phyloP scores from a whole-genome alignment of 768 basidiomycete species.

The Tephrocybe sp. region DNA sequence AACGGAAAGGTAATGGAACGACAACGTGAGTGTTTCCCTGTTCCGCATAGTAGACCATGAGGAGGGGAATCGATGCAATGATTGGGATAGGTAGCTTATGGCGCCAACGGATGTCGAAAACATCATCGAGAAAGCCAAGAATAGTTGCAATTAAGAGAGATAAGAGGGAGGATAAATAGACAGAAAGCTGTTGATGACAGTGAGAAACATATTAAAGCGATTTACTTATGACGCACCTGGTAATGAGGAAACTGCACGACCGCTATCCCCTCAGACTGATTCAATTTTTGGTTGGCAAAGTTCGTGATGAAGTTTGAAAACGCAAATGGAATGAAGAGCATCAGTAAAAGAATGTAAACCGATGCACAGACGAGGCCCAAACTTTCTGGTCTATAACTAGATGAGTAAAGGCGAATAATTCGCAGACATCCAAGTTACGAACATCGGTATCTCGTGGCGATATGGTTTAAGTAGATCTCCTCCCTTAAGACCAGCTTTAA shows the following conservation, averaged over 20 bases:
- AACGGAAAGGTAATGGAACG: slow-evolving; percentile 79
- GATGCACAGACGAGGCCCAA: slow-evolving; percentile 88
- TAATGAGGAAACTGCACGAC: slow-evolving; percentile 75
- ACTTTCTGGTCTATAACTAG: slow-evolving; percentile 81
- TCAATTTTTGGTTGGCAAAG: slow-evolving; percentile 34
- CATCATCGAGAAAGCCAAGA: slow-evolving; percentile 94
- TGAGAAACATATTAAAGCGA: not conserved
- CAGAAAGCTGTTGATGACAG: slow-evolving; percentile 57
- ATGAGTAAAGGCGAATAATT: not conserved
- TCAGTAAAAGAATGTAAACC: slow-evolving; percentile 82
- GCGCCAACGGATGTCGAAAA: slow-evolving; percentile 98
- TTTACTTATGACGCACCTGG: slow-evolving; percentile 47
- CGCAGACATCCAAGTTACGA: slow-evolving; percentile 21
- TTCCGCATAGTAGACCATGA: slow-evolving; percentile 97
- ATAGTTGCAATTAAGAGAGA: slow-evolving; percentile 90
- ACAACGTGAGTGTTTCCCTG: slow-evolving; percentile 92
- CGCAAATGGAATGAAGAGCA: slow-evolving; percentile 93
- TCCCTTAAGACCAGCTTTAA: slow-evolving; percentile 80
- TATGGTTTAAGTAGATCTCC: slow-evolving; percentile 85
- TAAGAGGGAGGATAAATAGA: slow-evolving; percentile 92
- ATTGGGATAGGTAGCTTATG: slow-evolving; percentile 97
- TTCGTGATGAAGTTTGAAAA: slow-evolving; percentile 72
- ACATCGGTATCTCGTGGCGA: slow-evolving; percentile 57
- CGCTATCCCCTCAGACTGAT: slow-evolving; percentile 57
- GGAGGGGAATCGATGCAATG: slow-evolving; percentile 89